These are phyloP conservation scores for Glonium stellatum DNA, from an alignment of 495 filamentous ascomycete species.

Conservation along the genomic window DNA sequence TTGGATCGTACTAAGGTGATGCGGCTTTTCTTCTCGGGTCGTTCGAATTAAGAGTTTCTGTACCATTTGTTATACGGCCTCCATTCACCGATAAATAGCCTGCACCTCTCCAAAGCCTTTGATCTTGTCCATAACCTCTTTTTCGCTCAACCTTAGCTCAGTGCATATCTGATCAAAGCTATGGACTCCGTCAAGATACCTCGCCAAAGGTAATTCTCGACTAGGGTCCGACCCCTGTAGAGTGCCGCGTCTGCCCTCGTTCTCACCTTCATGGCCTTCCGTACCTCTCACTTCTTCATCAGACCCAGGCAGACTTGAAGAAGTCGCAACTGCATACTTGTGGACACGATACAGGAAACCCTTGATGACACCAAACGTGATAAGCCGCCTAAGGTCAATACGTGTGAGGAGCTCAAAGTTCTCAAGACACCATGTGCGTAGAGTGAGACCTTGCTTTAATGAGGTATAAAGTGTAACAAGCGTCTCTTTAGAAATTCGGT, in stretches of 20 bases:
- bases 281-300: background rate
- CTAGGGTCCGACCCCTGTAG: slow-evolving; percentile 21
- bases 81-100: slow-evolving; percentile 1
- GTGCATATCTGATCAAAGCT: slow-evolving; percentile 88
- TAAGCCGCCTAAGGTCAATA: slow-evolving; percentile 82
- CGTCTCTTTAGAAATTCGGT: slow-evolving; percentile 42
- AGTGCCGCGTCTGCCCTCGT: slow-evolving; percentile 11
- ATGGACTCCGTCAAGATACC: slow-evolving; percentile 74
- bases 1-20: too few relatives aligned
- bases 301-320: background rate
- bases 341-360: slow-evolving; percentile 91
- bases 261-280: slow-evolving; percentile 12
- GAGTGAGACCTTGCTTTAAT: slow-evolving; percentile 66
- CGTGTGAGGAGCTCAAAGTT: slow-evolving; percentile 59
- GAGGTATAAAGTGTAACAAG: slow-evolving; percentile 70
- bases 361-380: slow-evolving; percentile 94
- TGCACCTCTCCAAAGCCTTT: slow-evolving; percentile 25
- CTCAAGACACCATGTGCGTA: slow-evolving; percentile 73
- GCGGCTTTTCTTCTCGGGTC: too few relatives aligned
- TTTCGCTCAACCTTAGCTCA: slow-evolving; percentile 57
- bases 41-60: too few relatives aligned
- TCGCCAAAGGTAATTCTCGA: slow-evolving; percentile 41
- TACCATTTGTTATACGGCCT: background rate
- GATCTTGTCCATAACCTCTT: slow-evolving; percentile 42
- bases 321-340: slow-evolving; percentile 67